A percentile compares a stretch with the other conserved stretches of the same genome.
These are phyloP conservation scores for Kuraishia ogatae DNA, from an alignment of 805 yeast species.

Conservation along the genomic window DNA sequence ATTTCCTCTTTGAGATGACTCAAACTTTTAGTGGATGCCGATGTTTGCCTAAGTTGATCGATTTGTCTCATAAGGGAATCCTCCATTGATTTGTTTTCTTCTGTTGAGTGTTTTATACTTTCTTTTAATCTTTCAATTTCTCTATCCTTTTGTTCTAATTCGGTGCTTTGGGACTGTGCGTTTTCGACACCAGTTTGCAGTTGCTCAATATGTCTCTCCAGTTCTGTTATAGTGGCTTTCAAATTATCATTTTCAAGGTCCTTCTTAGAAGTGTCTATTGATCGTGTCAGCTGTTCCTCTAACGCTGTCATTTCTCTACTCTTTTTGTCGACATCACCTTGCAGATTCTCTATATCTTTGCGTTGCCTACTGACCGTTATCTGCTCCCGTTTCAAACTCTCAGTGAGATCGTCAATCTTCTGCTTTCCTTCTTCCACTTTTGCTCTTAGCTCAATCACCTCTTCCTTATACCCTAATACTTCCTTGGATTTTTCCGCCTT, in stretches of 20 bases:
- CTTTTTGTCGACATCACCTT: background rate
- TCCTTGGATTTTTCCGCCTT: slow-evolving; percentile 1
- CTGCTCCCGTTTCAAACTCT: slow-evolving; percentile 4
- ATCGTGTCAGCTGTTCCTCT: background rate
- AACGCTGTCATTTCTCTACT: slow-evolving; percentile 1
- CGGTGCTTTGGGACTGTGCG: background rate
- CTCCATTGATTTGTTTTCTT: background rate
- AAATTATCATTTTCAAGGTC: slow-evolving; percentile 6
- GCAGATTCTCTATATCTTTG: background rate
- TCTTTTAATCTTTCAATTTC: background rate
- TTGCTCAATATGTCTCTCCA: background rate
- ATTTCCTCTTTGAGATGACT: background rate
- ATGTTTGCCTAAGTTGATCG: background rate
- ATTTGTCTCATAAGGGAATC: background rate
- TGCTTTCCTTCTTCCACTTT: background rate
- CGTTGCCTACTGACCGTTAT: slow-evolving; percentile 8
- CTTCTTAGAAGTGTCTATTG: background rate
- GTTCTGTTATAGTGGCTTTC: slow-evolving; percentile 3
- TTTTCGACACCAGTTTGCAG: background rate
- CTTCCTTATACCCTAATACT: background rate
- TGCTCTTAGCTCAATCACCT: background rate
- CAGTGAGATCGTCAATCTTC: background rate
- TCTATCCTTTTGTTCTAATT: background rate
- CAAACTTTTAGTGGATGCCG: background rate
- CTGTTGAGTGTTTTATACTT: background rate